These are phyloP conservation scores for Biscutella laevigata DNA, from an alignment of 441 rosid genomes.

Conservation along the genomic window DNA sequence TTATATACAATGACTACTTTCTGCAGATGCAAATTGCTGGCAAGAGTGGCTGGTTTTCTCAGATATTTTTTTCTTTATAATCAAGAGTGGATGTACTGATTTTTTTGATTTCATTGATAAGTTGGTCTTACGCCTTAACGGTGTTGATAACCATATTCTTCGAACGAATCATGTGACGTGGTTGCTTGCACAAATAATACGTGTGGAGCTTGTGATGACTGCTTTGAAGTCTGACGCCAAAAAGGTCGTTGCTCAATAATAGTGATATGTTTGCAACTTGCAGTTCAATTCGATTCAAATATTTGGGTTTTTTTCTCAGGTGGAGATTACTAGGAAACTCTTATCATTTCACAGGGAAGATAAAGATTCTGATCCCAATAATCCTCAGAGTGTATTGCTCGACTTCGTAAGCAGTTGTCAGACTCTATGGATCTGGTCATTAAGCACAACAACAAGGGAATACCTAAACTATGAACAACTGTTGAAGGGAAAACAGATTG, in stretches of 20 bases:
- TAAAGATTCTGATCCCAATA: constrained; percentile 75
- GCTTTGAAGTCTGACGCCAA: constrained; percentile 72
- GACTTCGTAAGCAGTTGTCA: constrained; percentile 98
- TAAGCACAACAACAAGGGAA: constrained; percentile 78
- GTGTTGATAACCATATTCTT: constrained; percentile 70
- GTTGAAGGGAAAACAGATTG: constrained; percentile 93
- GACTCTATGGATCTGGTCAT: constrained; percentile 86
- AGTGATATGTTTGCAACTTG: constrained; percentile 9
- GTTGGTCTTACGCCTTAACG: constrained; percentile 64
- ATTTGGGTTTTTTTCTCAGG: constrained; percentile 41
- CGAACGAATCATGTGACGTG: constrained; percentile 97
- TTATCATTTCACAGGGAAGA: constrained; percentile 94
- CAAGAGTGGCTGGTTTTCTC: constrained; percentile 98
- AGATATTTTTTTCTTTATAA: constrained; percentile 72
- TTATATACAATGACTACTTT: no score
- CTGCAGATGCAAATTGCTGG: constrained; percentile 96
- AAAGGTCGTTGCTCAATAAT: constrained; percentile 48
- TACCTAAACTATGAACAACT: constrained; percentile 81
- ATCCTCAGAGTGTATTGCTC: constrained; percentile 87
- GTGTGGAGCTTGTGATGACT: constrained; percentile 71
- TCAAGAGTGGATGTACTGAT: constrained; percentile 90
- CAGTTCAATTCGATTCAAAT: constrained; percentile 8
- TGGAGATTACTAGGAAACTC: constrained; percentile 82
- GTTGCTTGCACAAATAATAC: constrained; percentile 85
- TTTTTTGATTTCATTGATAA: constrained; percentile 94